phyloP scores from a whole-genome alignment of 2,329 filamentous ascomycete genomes.

The Venturia aucupariae region DNA sequence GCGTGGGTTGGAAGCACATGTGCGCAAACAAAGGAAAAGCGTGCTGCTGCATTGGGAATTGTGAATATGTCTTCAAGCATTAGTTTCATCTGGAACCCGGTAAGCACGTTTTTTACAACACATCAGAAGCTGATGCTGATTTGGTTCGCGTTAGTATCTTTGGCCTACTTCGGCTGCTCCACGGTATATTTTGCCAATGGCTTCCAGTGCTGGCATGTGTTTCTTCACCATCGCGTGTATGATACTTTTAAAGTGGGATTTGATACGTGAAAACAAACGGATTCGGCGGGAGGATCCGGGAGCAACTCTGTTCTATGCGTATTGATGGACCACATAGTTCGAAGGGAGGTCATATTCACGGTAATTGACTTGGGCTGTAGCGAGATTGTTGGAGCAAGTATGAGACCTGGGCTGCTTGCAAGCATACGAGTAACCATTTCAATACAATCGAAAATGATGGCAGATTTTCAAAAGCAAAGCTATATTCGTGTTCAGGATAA shows the following conservation, averaged over 20 bases:
- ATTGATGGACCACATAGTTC: not conserved
- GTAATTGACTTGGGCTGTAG: no score
- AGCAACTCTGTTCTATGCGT: not conserved
- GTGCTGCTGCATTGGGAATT: slow-evolving; percentile 33
- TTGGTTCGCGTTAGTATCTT: not conserved
- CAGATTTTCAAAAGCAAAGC: no score
- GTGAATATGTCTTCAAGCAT: slow-evolving; percentile 35
- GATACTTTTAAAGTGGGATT: slow-evolving; percentile 4
- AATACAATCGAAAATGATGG: no score
- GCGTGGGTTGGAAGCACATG: slow-evolving; percentile 33
- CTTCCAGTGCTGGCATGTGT: slow-evolving; percentile 5
- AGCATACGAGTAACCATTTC: no score
- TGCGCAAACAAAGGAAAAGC: slow-evolving; percentile 35
- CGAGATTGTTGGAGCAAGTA: no score
- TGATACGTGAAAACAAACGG: not conserved
- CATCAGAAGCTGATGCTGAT: not conserved
- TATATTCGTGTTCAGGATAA: no score
- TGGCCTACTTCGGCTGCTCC: not conserved
- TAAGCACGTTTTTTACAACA: not conserved
- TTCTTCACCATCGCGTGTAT: slow-evolving; percentile 1
- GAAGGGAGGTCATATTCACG: no score
- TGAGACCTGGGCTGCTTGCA: no score
- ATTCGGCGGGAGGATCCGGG: not conserved
- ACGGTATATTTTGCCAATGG: not conserved
- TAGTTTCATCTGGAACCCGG: slow-evolving; percentile 28